Base-by-base conservation (phyloP, 1,139 yeast genomes). In the Diutina siamensis region DNA sequence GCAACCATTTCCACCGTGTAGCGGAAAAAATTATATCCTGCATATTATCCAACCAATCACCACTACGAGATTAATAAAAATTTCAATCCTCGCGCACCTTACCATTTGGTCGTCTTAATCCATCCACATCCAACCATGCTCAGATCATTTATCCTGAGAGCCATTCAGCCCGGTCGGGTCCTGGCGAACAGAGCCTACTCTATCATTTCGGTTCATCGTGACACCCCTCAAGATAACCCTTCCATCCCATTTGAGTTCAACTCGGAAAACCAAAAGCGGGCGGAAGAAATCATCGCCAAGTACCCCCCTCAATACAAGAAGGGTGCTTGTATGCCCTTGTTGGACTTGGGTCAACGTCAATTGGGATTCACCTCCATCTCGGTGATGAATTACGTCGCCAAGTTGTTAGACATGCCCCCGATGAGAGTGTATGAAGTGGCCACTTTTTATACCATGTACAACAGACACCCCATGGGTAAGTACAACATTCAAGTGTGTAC, bases 381-480 rank as follows among this genome's bases (percentile, higher is more conserved):
- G 25, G 95, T 88, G 51, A 85, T 92, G 92, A 87, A 89, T 68
- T 88, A 89, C 61, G 95, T 86, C 41, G 95, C 95, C 50, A 78
- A 82, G 64, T 60, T 83, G 58, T 74, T 85, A 58, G 92, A 85
- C 58, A 83, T 86, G 82, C 95, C 95, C 31, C 95, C 95, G 52
- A 86, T 86, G 95, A 78, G 95, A 68, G 95, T 86, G 31, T 86
- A 86, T 63, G 95, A 86, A 63, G 95, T 86, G 50, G 95, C 95
- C 38, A 83, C 95, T 44, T 86, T 86, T 68, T 86, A 86, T 68
- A 85, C 95, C 57, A 86, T 86, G 95, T 86, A 81, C 70, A 84
- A 84, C 67, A 79, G 94, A 64, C 73, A 76, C 55, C 95, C 95
- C 47, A 80, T 86, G 76, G 95, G 95, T 52, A 84, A 85, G 61